These are phyloP conservation scores for Boeremia lycopersici DNA, from an alignment of 2,329 filamentous ascomycete genomes.

Conservation along the genomic window DNA sequence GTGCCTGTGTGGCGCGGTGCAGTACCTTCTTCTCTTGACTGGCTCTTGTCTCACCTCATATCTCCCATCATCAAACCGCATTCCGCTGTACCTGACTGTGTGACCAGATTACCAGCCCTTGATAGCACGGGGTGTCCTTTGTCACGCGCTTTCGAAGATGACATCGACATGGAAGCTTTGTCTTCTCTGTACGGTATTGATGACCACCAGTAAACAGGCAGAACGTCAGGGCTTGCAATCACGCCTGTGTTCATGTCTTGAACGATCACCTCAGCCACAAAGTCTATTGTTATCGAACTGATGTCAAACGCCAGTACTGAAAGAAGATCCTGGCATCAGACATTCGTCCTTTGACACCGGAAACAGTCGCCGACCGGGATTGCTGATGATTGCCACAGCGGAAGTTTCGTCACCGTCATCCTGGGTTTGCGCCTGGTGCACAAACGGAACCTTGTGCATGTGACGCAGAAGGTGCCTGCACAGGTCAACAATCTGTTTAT, in stretches of 20 bases:
- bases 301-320: slow-evolving; percentile 9
- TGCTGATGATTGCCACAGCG: not conserved
- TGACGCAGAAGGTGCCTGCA: slow-evolving; percentile 5
- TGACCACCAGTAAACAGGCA: not conserved
- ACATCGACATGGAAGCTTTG: slow-evolving; percentile 3
- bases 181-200: not conserved
- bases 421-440: not conserved
- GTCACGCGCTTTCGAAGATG: slow-evolving; percentile 12
- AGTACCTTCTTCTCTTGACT: not conserved
- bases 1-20: too few relatives aligned
- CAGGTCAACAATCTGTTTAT: slow-evolving; percentile 2
- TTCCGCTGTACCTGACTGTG: slow-evolving; percentile 9
- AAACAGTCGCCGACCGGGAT: not conserved
- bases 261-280: slow-evolving; percentile 5
- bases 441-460: slow-evolving; percentile 2
- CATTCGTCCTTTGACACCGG: not conserved
- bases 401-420: not conserved
- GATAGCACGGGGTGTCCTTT: slow-evolving; percentile 1
- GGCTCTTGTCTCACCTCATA: not conserved
- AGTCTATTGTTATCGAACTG: slow-evolving; percentile 1
- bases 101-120: not conserved
- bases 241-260: not conserved
- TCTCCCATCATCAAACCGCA: slow-evolving; percentile 1
- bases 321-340: slow-evolving; percentile 6
- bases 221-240: not conserved